Evolutionary conservation across 495 filamentous ascomycete genomes (phyloP).

Genomic region (Aspergillus saccharolyticus): DNA sequence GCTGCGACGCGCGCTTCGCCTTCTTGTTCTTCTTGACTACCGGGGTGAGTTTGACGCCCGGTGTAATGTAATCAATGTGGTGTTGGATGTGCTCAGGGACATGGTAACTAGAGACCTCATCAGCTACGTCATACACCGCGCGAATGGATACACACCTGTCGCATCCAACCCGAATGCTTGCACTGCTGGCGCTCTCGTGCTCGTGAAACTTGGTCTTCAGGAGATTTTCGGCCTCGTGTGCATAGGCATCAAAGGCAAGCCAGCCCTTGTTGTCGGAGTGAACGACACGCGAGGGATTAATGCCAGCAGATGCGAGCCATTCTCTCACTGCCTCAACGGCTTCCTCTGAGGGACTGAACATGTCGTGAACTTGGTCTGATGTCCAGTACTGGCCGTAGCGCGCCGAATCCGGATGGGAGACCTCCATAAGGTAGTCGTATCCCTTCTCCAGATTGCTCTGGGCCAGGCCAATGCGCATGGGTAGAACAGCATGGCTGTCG

Average conservation of each 20-base stretch:
- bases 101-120: constrained; percentile 38
- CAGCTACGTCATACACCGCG: constrained; percentile 1
- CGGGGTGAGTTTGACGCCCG: constrained; percentile 46
- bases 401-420: constrained; percentile 39
- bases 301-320: constrained; percentile 45
- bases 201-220: constrained; percentile 55
- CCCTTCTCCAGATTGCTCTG: constrained; percentile 50
- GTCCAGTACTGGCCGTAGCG: constrained; percentile 54
- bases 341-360: constrained; percentile 46
- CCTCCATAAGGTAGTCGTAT: constrained; percentile 49
- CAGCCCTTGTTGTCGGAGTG: constrained; percentile 49
- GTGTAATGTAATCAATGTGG: constrained; percentile 57
- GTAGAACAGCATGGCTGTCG: constrained; percentile 34
- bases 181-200: constrained; percentile 44
- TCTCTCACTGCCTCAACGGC: constrained; percentile 40
- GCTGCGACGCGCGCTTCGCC: constrained; percentile 19
- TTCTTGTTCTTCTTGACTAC: constrained; percentile 24
- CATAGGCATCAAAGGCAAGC: constrained; percentile 54
- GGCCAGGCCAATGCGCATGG: constrained; percentile 50
- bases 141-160: constrained; percentile 24
- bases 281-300: constrained; percentile 40
- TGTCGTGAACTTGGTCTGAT: constrained; percentile 46
- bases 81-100: constrained; percentile 44
- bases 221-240: constrained; percentile 50
- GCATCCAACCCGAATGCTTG: constrained; percentile 47